Conservation (phyloP, 2,329 filamentous ascomycete species). For the Fusarium praegraminearum region DNA sequence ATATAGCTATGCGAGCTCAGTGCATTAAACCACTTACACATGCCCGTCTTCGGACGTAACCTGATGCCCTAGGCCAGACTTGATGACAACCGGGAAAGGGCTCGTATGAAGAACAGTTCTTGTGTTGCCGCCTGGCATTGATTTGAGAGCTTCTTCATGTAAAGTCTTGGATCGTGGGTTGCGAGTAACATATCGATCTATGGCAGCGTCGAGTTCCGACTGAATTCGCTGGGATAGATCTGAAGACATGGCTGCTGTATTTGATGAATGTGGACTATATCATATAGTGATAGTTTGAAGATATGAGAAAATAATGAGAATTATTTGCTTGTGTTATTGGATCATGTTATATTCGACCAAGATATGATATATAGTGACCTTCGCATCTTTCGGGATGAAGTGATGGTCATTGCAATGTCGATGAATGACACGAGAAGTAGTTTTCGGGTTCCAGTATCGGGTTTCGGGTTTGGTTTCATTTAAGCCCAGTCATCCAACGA, state of each 20-base stretch:
- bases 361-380: background rate
- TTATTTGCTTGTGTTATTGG: background rate
- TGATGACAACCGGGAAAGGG: constrained; percentile 59
- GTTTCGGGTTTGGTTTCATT: constrained; percentile 36
- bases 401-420: background rate
- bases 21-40: constrained; percentile 39
- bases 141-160: constrained; percentile 53
- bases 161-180: constrained; percentile 56
- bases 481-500: background rate
- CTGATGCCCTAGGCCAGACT: constrained; percentile 52
- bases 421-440: background rate
- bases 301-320: background rate
- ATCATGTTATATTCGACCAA: background rate
- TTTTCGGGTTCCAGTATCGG: constrained; percentile 35
- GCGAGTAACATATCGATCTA: constrained; percentile 50
- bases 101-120: constrained; percentile 58
- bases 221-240: constrained; percentile 39
- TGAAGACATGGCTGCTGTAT: constrained; percentile 30
- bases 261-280: background rate
- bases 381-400: constrained; percentile 29
- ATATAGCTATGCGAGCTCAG: too few species aligned
- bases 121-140: constrained; percentile 61
- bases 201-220: constrained; percentile 51
- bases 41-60: constrained; percentile 58
- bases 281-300: background rate